Conservation (phyloP, 1,139 yeast genomes). For the Oligophagozyma castellii region DNA sequence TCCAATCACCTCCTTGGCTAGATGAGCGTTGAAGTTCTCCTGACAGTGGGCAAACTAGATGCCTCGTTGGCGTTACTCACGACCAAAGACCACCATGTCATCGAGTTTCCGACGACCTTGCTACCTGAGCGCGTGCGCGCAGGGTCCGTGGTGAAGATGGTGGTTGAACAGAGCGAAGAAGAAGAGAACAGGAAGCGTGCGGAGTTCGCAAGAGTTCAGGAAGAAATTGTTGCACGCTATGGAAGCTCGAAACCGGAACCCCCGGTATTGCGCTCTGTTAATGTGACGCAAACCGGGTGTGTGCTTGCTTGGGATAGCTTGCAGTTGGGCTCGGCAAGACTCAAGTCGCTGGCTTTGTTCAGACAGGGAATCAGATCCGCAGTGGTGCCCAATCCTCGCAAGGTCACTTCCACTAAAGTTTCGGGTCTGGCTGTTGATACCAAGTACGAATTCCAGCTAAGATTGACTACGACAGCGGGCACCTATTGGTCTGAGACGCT, state of each 20-base stretch:
- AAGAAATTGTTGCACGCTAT: constrained; percentile 55
- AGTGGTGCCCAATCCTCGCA: constrained; percentile 70
- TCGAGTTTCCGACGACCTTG: constrained; percentile 88
- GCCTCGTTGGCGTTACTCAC: constrained; percentile 85
- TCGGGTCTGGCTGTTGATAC: constrained; percentile 88
- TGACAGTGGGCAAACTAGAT: constrained; percentile 91
- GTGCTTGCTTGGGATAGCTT: constrained; percentile 90
- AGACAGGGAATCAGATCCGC: constrained; percentile 65
- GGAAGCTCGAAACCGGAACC: constrained; percentile 60
- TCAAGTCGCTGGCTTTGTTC: constrained; percentile 64
- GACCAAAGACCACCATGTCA: constrained; percentile 86
- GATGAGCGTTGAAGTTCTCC: constrained; percentile 52
- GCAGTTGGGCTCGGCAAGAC: constrained; percentile 68
- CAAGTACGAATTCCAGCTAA: constrained; percentile 63
- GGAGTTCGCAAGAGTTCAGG: constrained; percentile 53
- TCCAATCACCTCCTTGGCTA: no score
- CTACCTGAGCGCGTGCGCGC: constrained; percentile 85
- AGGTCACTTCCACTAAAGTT: constrained; percentile 70
- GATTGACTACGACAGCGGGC: constrained; percentile 84
- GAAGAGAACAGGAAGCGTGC: constrained; percentile 49
- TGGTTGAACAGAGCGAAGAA: constrained; percentile 67
- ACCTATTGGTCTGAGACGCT: constrained; percentile 54
- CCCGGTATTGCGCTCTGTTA: constrained; percentile 60
- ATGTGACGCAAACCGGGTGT: constrained; percentile 88
- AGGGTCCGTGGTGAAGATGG: constrained; percentile 84